A percentile compares a stretch with the other conserved stretches of the same genome.
These are phyloP conservation scores for Tetrastigma voinierianum DNA, from an alignment of 164 flowering plant genomes.

Conservation along the genomic window DNA sequence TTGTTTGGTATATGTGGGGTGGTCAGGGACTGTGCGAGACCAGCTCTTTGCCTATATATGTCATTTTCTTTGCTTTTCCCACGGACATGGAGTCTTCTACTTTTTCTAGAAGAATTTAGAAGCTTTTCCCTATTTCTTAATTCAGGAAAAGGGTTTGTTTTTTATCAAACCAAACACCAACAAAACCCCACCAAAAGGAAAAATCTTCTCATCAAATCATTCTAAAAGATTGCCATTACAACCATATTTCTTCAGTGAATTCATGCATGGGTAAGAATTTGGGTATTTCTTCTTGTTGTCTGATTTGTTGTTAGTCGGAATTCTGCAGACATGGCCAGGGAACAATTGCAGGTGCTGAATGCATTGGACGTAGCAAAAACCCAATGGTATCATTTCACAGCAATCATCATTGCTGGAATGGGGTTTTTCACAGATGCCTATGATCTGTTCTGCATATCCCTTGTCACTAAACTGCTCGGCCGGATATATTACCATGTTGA, in stretches of 20 bases:
- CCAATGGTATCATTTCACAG: constrained; percentile 92
- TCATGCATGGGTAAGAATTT: no score
- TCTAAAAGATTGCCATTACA: no score
- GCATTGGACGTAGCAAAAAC: constrained; percentile 79
- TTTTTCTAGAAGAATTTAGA: neutral
- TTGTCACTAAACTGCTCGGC: constrained; percentile 78
- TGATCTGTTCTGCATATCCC: constrained; percentile 83
- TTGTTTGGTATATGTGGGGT: no score
- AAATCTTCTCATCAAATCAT: no score
- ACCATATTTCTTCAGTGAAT: no score
- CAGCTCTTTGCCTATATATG: no score
- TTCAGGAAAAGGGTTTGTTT: neutral
- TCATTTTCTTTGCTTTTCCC: constrained; percentile 5
- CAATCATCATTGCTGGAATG: constrained; percentile 84
- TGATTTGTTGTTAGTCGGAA: no score
- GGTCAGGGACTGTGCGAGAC: no score
- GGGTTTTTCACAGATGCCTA: constrained; percentile 94
- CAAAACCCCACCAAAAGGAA: no score
- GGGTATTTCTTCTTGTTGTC: no score
- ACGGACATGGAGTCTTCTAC: neutral
- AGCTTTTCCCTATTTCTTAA: neutral
- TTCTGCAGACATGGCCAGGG: constrained; percentile 37
- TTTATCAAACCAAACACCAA: no score
- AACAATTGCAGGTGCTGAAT: constrained; percentile 52
- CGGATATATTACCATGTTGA: constrained; percentile 67